Base-by-base conservation (phyloP, 2,329 filamentous ascomycete species). In the Alternaria triticina region DNA sequence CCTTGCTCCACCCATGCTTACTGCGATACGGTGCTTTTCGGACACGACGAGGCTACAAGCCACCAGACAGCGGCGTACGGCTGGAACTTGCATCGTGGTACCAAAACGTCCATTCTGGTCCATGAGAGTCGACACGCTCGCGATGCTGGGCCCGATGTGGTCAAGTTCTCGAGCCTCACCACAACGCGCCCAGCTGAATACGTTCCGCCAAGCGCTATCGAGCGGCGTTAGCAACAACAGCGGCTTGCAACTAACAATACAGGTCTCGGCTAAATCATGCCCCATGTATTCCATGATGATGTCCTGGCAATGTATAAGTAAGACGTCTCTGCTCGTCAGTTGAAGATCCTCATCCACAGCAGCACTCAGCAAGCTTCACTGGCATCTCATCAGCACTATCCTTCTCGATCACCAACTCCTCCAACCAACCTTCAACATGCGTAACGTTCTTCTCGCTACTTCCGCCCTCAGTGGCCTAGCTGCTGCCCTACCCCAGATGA, bases 401-500 rank as follows among this genome's bases (percentile, higher is more conserved):
- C 46, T 45, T 64, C 55, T 23, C 66, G 33, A 57, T 62, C 59
- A 47, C 58, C 30, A 56, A 46, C 45, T 40, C 49, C 57, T 54
- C 23, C 62, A 63, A 46, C 33, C 50, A 36, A 56, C 22, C 7
- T 59, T 64, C 66, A 70, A 70, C 9, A 75, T 75, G 72, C 71
- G 71, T 64, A 70, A 70, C 64, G 54, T 64, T 33, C 27, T 70
- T 22, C 43, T 71, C 47, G 61, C 65, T 56, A 62, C 64, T 52
- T 70, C 71, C 36, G 57, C 57, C 45, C 17, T 63, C 51, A 56
- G 61, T 50, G 45, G 68, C 40, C 62, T 73, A 51, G 68, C 65
- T 17, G 66, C 67, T 45, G 70, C 72, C 44, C 65, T 70, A 54
- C 72, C 73, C 54, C 65, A 73, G 60, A 63, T 69, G 8, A 80